A percentile compares a stretch with the other conserved stretches of the same genome.
These are phyloP conservation scores for Sugiyamaella valdiviana DNA, from an alignment of 805 yeast species.

Conservation along the genomic window DNA sequence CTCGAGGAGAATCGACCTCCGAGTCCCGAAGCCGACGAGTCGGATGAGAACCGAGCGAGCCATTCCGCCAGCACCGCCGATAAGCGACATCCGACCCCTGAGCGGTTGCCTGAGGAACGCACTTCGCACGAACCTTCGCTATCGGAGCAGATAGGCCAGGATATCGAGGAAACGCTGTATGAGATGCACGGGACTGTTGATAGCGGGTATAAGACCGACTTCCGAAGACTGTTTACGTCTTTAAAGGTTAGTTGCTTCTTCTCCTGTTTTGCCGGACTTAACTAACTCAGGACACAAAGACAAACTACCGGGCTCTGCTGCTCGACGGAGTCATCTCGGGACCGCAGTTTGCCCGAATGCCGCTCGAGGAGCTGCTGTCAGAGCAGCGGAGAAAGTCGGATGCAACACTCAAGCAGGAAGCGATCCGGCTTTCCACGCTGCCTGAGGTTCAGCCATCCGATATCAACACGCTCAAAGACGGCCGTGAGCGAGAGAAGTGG, in stretches of 20 bases:
- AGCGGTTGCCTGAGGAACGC: background rate
- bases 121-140: background rate
- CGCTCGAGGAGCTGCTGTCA: slow-evolving; percentile 28
- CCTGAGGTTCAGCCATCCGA: slow-evolving; percentile 28
- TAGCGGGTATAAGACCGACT: slow-evolving; percentile 24
- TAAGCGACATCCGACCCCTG: background rate
- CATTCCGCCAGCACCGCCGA: background rate
- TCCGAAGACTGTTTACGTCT: slow-evolving; percentile 27
- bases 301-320: slow-evolving; percentile 21
- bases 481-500: slow-evolving; percentile 39
- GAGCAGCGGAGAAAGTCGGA: slow-evolving; percentile 23
- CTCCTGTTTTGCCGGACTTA: background rate
- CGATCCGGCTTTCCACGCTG: slow-evolving; percentile 25
- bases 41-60: background rate
- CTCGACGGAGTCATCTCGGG: slow-evolving; percentile 25
- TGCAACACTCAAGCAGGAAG: slow-evolving; percentile 24
- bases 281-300: slow-evolving; percentile 17
- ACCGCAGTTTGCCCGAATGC: slow-evolving; percentile 26
- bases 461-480: slow-evolving; percentile 34
- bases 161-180: slow-evolving; percentile 25
- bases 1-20: slow-evolving; percentile 4
- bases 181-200: slow-evolving; percentile 17
- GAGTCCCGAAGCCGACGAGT: background rate
- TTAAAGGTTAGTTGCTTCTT: slow-evolving; percentile 19
- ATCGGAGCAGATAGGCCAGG: slow-evolving; percentile 16